Percentiles rank a stretch among this genome's conserved stretches.
Evolutionary conservation across 108 stramenopile genomes (phyloP).

Genomic region (Pseudonitzschia multiseries): DNA sequence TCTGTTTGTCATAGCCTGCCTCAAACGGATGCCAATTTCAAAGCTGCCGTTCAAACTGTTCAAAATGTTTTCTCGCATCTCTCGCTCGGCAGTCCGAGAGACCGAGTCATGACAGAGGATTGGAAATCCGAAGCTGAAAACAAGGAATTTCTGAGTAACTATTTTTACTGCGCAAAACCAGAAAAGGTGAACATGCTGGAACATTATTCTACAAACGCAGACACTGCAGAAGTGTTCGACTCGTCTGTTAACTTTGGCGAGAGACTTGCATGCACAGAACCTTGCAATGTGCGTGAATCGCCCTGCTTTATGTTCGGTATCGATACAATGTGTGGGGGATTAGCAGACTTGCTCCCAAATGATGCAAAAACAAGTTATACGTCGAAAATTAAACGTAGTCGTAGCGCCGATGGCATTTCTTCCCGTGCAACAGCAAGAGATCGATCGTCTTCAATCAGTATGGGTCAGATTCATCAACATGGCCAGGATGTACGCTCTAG

Average conservation of each 20-base stretch:
- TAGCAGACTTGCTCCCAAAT: conserved; percentile 14
- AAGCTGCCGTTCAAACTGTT: conserved; percentile 26
- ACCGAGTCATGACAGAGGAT: neutral
- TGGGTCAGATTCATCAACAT: neutral
- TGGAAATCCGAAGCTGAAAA: conserved; percentile 20
- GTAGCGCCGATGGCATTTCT: too few relatives aligned
- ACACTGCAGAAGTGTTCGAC: neutral
- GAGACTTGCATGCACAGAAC: conserved; percentile 5
- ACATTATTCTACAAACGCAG: neutral
- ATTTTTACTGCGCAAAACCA: conserved; percentile 28
- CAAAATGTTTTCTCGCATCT: conserved; percentile 22
- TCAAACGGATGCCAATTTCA: conserved; percentile 19
- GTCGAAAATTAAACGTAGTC: neutral
- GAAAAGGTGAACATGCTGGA: neutral
- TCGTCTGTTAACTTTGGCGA: neutral
- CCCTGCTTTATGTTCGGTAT: conserved; percentile 22
- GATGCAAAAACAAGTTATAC: neutral
- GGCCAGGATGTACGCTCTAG: neutral
- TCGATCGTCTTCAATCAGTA: neutral
- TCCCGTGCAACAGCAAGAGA: neutral
- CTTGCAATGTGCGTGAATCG: conserved; percentile 19
- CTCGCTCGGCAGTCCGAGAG: conserved; percentile 16
- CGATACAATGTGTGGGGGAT: conserved; percentile 18
- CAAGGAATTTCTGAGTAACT: conserved; percentile 32
- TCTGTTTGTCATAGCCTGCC: conserved; percentile 23